Base-by-base conservation (phyloP, 805 yeast genomes). In the Lipomyces anomalus region DNA sequence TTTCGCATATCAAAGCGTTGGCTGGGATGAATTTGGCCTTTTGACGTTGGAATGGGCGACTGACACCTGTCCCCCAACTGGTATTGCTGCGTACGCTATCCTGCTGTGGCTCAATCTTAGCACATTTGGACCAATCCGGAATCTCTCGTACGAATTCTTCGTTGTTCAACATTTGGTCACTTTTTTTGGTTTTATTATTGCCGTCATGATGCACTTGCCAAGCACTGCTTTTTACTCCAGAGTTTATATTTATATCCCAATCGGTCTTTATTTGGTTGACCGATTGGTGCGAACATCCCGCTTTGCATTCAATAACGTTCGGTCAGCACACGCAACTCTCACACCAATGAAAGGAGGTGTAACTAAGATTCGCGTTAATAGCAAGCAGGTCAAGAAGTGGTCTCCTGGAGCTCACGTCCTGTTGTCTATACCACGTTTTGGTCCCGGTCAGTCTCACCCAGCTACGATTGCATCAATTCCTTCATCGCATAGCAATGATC, bases 391-490 rank as follows among this genome's bases (percentile, higher is more conserved):
- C 35, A 18, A 7, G 40, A 20, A 22, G 18, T 65, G 60, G 59
- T n/a, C 23, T 6, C 56, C 60, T 4, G 59, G 60, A n/a, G 57
- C 55, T 16, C 50, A 38, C 35, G 46, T 48, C 7, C 34, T 40
- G 6, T 43, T 56, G 13, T 29, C 46, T 17, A 45, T 56, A 18
- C 60, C 60, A 13, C 41, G 57, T 3, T n/a, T 46, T 9, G 48
- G 47, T 3, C 44, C 48, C 2, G 13, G 42, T 11, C 52, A 47
- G 35, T 30, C 59, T 2, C 60, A 57, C 38, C 61, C 61, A 5
- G 57, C 58, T 36, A 70, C 77, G 3, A 66, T 72, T 40, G 53
- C 68, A 4, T 67, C 71, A 24, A 52, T 70, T 23, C 60, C 71
- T 16, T 66, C 60, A 11, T 23, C 40, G 7, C 36, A 36, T 16